phyloP scores from a whole-genome alignment of 768 basidiomycete genomes.

The Piloderma croceum region DNA sequence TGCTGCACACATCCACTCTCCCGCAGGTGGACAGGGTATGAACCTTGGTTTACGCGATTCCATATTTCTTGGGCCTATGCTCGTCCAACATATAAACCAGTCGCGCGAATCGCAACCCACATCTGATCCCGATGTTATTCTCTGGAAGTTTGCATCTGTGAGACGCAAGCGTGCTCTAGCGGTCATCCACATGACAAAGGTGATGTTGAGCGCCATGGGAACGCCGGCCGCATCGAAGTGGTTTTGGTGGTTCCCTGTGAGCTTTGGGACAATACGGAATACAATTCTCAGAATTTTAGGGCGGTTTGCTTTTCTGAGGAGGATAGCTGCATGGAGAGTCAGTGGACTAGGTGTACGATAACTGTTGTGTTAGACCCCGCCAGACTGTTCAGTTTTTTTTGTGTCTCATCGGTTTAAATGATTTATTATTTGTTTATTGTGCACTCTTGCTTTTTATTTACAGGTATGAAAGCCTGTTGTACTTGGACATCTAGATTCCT shows the following conservation, averaged over 20 bases:
- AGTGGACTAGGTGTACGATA: constrained; percentile 28
- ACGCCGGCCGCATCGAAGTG: constrained; percentile 1
- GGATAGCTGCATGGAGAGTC: constrained; percentile 18
- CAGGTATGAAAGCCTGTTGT: too few relatives aligned
- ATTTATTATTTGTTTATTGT: not conserved
- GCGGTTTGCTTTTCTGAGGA: constrained; percentile 11
- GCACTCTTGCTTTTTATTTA: too few relatives aligned
- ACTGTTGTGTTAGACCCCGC: constrained; percentile 19
- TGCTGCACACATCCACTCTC: constrained; percentile 51
- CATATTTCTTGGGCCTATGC: constrained; percentile 37
- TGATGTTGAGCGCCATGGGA: constrained; percentile 20
- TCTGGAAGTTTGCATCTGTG: constrained; percentile 29
- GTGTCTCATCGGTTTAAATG: constrained; percentile 14
- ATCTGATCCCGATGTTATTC: constrained; percentile 23
- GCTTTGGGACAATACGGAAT: too few relatives aligned
- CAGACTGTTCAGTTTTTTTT: constrained; percentile 19
- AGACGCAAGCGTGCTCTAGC: constrained; percentile 36
- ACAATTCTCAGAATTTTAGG: constrained; percentile 6
- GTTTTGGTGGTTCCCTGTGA: constrained; percentile 6
- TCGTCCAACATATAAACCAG: constrained; percentile 31
- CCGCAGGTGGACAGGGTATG: constrained; percentile 53
- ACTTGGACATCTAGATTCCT: too few relatives aligned
- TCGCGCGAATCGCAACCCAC: constrained; percentile 9
- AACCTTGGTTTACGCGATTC: constrained; percentile 55
- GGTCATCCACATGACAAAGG: constrained; percentile 38